Evolutionary conservation across 2,329 filamentous ascomycete genomes (phyloP), one percentile per base, ranked within the genome.

Genomic region (Cytospora leucostoma): DNA sequence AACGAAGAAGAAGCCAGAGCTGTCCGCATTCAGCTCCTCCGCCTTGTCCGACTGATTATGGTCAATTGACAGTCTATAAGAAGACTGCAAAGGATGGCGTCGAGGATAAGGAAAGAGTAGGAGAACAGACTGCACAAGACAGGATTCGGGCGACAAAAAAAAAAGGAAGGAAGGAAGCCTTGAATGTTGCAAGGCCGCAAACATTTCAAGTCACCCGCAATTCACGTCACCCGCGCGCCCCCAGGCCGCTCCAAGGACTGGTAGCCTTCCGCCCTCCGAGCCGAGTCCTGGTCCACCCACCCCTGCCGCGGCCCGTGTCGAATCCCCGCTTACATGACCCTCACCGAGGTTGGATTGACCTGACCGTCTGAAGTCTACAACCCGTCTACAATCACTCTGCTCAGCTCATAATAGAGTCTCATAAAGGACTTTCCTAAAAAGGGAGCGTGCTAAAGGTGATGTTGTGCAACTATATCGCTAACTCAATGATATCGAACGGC

Each of bases 21-120:
- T 35, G 49, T 65, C 62, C 56, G 64, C 64, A 66, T 66, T 54
- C 62, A 66, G 61, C 54, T 38, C 64, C 52, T 60, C 59, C 56
- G 61, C 61, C 54, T 61, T 27, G 53, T 57, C 33, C 19, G 49
- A 65, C 62, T 57, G 51, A 35, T 38, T 56, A 21, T 17, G 38
- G 55, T 54, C n/a, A 52, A 50, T 21, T 54, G 27, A 34, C 38
- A n/a, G 56, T 40, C 53, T 54, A 60, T n/a, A 15, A 7, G 40
- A 35, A 19, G 44, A 51, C 50, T 35, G 59, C 50, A 32, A 33
- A n/a, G 12, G 50, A 44, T n/a, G 35, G 8, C 11, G 32, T 21
- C 1, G 13, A 35, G 21, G 21, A 33, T 35, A 47, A 49, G n/a
- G 37, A 19, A 34, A 40, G 49, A 17, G 33, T 27, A 51, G 34